Percentiles rank a stretch among this genome's conserved stretches.
Conservation (phyloP, 805 yeast genomes). For the Yarrowia sp. region DNA sequence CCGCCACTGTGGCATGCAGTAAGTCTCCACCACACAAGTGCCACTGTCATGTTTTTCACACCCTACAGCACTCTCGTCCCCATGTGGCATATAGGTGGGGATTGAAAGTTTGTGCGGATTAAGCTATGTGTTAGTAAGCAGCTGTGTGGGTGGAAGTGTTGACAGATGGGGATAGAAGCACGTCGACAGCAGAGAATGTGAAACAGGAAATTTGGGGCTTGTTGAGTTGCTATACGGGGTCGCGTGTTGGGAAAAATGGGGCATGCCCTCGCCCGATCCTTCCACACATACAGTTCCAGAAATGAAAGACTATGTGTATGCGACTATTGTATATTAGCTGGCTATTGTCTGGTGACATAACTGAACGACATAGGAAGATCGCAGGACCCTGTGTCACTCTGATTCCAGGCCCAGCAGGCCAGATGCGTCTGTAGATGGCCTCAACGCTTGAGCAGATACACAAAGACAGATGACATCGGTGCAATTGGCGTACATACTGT, state of each 20-base stretch:
- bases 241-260: no score
- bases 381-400: slow-evolving; percentile 22
- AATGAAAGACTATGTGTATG: slow-evolving; percentile 14
- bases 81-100: slow-evolving; percentile 1
- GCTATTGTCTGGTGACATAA: slow-evolving; percentile 11
- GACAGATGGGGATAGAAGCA: no score
- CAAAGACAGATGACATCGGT: no score
- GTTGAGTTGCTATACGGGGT: background rate
- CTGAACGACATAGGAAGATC: slow-evolving; percentile 8
- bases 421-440: no score
- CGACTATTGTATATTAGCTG: background rate
- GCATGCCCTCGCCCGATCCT: no score
- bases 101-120: background rate
- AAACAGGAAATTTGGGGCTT: background rate
- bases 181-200: background rate
- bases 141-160: background rate
- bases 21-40: no score
- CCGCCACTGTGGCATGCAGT: no score
- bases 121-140: background rate
- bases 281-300: background rate
- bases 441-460: no score
- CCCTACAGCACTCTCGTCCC: no score
- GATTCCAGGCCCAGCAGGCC: no score
- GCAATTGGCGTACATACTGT: no score
- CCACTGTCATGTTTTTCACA: no score